Conservation (phyloP, 441 rosid species). For the Bruguiera hainesii region DNA sequence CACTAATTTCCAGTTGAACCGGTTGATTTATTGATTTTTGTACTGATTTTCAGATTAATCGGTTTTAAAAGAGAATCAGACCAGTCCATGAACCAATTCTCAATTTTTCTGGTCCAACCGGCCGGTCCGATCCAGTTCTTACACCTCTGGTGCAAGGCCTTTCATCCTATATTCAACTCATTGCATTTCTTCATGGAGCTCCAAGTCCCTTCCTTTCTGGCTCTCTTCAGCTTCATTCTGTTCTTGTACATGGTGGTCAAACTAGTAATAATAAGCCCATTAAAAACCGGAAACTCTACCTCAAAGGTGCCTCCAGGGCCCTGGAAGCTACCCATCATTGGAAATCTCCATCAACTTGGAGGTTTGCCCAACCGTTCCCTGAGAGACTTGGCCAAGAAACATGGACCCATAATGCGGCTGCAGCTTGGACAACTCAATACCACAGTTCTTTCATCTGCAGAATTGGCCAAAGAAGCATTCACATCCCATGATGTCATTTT, state of each 20-base stretch:
- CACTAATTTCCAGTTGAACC: too few relatives aligned
- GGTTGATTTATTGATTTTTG: too few relatives aligned
- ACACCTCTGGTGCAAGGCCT: too few relatives aligned
- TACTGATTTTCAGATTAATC: too few relatives aligned
- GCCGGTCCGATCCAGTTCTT: too few relatives aligned
- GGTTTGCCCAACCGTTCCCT: neutral
- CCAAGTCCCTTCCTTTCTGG: neutral
- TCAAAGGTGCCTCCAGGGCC: conserved; percentile 10
- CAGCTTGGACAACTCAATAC: neutral
- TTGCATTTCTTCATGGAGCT: neutral
- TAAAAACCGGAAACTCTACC: neutral
- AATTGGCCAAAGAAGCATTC: conserved; percentile 1
- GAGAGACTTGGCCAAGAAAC: neutral
- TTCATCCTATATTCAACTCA: too few relatives aligned
- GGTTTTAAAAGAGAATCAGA: too few relatives aligned
- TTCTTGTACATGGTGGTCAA: conserved; percentile 3
- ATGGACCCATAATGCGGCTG: conserved; percentile 12
- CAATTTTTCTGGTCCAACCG: too few relatives aligned
- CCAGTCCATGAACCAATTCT: too few relatives aligned
- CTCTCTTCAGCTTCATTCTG: neutral
- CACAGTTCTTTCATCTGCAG: conserved; percentile 2
- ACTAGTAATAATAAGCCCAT: neutral
- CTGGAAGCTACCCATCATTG: conserved; percentile 8
- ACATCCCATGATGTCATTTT: conserved; percentile 8
- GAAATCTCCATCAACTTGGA: conserved; percentile 8